phyloP scores from a whole-genome alignment of 2,329 filamentous ascomycete species.

The Gyromitra esculenta region DNA sequence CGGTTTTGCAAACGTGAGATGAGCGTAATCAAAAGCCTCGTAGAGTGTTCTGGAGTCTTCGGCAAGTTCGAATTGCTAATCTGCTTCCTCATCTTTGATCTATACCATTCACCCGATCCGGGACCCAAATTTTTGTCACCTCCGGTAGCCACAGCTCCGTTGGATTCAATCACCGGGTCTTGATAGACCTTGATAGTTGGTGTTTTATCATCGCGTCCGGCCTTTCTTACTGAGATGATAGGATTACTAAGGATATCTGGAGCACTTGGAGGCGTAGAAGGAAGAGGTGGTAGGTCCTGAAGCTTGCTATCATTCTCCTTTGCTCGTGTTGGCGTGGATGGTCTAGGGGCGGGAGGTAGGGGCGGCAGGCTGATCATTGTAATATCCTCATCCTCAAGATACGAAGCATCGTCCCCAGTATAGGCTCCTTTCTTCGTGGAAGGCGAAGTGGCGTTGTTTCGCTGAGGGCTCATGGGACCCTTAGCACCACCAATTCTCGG shows the following conservation, averaged over 20 bases:
- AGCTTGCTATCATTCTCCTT: slow-evolving; percentile 44
- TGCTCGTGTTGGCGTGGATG: slow-evolving; percentile 44
- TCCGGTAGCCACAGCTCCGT: slow-evolving; percentile 52
- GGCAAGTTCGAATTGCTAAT: slow-evolving; percentile 55
- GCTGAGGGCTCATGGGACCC: slow-evolving; percentile 41
- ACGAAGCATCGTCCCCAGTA: slow-evolving; percentile 52
- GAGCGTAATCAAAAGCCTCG: slow-evolving; percentile 51
- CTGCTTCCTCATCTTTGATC: slow-evolving; percentile 53
- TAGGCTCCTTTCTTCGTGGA: slow-evolving; percentile 48
- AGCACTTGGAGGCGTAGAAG: slow-evolving; percentile 42
- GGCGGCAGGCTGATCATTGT: slow-evolving; percentile 56
- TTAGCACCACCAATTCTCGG: slow-evolving; percentile 52
- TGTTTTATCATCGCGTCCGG: slow-evolving; percentile 51
- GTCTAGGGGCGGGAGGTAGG: slow-evolving; percentile 51
- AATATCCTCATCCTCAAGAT: slow-evolving; percentile 55
- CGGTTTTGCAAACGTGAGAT: slow-evolving; percentile 56
- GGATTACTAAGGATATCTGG: slow-evolving; percentile 50
- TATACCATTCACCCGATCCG: slow-evolving; percentile 52
- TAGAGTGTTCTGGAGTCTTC: slow-evolving; percentile 54
- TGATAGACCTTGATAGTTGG: slow-evolving; percentile 57
- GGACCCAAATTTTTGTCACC: slow-evolving; percentile 46
- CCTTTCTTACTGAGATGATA: slow-evolving; percentile 35
- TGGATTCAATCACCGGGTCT: slow-evolving; percentile 59
- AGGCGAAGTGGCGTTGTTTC: slow-evolving; percentile 51
- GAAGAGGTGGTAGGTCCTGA: slow-evolving; percentile 47